Conservation (phyloP, 2,329 filamentous ascomycete genomes). For the Colletotrichum trifolii region DNA sequence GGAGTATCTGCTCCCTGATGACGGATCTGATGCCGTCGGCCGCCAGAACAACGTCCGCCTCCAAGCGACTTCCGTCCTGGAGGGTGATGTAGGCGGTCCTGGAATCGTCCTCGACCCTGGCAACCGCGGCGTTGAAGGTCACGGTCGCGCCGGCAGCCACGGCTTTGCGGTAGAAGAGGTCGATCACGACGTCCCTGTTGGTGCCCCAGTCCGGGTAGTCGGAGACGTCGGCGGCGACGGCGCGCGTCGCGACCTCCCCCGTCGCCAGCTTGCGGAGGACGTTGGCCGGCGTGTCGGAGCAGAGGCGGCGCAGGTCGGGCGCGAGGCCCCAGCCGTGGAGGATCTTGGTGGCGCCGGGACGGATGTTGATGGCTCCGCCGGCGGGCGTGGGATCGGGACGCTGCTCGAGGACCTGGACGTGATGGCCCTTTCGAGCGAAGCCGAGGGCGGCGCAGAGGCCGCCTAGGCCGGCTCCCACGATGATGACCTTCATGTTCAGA, state of each 20-base stretch:
- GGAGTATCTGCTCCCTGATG: constrained; percentile 23
- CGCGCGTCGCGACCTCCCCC: constrained; percentile 31
- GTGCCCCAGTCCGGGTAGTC: constrained; percentile 38
- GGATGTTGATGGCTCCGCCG: constrained; percentile 39
- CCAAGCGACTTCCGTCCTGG: not conserved
- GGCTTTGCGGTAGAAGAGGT: constrained; percentile 21
- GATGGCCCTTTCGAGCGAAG: constrained; percentile 35
- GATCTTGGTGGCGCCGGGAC: constrained; percentile 36
- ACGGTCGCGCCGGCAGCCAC: constrained; percentile 16
- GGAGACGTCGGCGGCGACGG: constrained; percentile 30
- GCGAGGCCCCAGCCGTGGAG: constrained; percentile 37
- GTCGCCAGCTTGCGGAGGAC: constrained; percentile 36
- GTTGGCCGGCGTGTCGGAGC: constrained; percentile 7
- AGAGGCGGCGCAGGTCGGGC: constrained; percentile 14
- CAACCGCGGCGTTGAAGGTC: constrained; percentile 6
- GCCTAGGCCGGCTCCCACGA: constrained; percentile 39
- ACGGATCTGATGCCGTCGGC: constrained; percentile 23
- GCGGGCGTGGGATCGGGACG: constrained; percentile 28
- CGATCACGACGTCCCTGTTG: constrained; percentile 34
- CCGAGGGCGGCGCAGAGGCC: constrained; percentile 39
- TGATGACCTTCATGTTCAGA: constrained; percentile 37
- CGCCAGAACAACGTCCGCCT: not conserved
- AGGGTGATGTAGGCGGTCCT: not conserved
- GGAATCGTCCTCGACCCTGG: constrained; percentile 24
- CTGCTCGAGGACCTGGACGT: constrained; percentile 38